Evolutionary conservation across 805 yeast genomes (phyloP), one percentile per base, ranked within the genome.

Genomic region (Teunomyces atbi): DNA sequence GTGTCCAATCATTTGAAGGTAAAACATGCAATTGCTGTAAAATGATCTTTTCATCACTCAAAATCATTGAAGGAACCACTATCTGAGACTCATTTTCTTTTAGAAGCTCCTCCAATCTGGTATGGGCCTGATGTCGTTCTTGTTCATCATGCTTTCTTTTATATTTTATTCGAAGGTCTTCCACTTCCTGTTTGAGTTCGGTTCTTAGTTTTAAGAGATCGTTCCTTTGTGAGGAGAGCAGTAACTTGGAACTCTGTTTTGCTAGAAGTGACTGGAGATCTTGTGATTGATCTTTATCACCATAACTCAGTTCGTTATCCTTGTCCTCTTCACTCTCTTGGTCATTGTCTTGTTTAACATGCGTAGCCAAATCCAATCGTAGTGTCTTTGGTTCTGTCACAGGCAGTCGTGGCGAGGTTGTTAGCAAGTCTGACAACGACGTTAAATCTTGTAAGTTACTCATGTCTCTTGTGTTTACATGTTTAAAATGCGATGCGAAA

Each of bases 1-100:
- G 45, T 7, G 42, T 21, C 70, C 73, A 68, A 41, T 69, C 62
- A 6, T 51, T 48, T 3, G 74, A 64, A 2, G 76, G 75, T 5
- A 60, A 55, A 4, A 70, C 74, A 41, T 65, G 57, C 42, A 70
- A 49, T 18, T 59, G 58, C 7, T 61, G 54, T 11, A 61, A 30
- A 3, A 64, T 51, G 11, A 47, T 49, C 16, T 47, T 48, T 16
- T 59, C 57, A 40, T 64, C 66, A 34, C 50, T 42, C 5, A 12
- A 36, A 26, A 10, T 6, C 15, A 45, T 13, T 21, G 13, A 15
- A n/a, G 42, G 30, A 8, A 12, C 8, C 20, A 6, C 10, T 13
- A 18, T 21, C 16, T 39, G 33, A 7, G 13, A 12, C 12, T 26
- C 33, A 37, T 61, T 65, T 19, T 55, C 55, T 13, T 60, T 50